A percentile compares a stretch with the other conserved stretches of the same genome.
Conservation (phyloP, 768 basidiomycete species). For the Mycena galericulata region DNA sequence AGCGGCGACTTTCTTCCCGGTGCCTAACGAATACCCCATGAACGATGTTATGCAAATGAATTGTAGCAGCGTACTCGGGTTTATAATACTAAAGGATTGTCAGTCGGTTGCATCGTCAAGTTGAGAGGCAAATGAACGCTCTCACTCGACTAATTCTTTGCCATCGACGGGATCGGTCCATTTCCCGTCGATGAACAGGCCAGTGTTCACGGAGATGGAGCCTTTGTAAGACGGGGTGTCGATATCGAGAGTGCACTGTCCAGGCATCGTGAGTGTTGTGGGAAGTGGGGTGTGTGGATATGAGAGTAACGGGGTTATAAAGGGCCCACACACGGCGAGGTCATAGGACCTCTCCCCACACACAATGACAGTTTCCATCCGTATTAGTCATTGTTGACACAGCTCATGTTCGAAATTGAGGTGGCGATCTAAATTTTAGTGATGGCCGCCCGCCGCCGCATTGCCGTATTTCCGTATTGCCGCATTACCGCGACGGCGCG, state of each 20-base stretch:
- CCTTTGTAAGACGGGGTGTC: conserved; percentile 57
- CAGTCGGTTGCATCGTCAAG: neutral
- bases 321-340: no score
- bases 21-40: neutral
- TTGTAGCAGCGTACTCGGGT: conserved; percentile 22
- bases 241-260: conserved; percentile 48
- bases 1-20: conserved; percentile 55
- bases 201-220: conserved; percentile 57
- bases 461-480: no score
- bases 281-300: no score
- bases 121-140: no score
- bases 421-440: no score
- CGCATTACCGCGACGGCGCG: no score
- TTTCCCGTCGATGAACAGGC: conserved; percentile 71
- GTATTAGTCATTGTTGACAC: no score
- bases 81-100: conserved; percentile 23
- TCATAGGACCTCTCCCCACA: no score
- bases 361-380: no score
- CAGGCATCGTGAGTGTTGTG: conserved; percentile 11
- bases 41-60: neutral
- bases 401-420: no score
- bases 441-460: no score
- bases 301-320: neutral
- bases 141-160: conserved; percentile 65
- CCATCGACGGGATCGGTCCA: conserved; percentile 59